phyloP scores from a whole-genome alignment of 179 eudicot species.

The Camellia oleifera region DNA sequence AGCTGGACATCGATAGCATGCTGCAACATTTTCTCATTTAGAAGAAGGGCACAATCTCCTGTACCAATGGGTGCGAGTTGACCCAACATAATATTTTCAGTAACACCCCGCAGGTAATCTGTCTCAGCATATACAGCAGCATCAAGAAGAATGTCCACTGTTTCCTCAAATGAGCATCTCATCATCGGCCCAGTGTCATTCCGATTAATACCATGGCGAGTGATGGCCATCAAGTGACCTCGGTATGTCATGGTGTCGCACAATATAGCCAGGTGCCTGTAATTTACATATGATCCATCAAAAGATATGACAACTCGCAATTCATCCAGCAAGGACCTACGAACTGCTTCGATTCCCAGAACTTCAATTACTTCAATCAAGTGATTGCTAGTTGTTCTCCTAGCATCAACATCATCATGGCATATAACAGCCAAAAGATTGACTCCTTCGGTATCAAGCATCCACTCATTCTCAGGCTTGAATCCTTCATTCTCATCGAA shows the following conservation, averaged over 20 bases:
- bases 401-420: slow-evolving; percentile 93
- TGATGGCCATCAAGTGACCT: slow-evolving; percentile 98
- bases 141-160: slow-evolving; percentile 99
- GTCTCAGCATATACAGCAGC: slow-evolving; percentile 97
- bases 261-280: slow-evolving; percentile 90
- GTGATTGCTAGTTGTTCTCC: slow-evolving; percentile 93
- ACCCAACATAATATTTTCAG: slow-evolving; percentile 97
- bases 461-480: slow-evolving; percentile 88
- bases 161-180: slow-evolving; percentile 99
- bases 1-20: slow-evolving; percentile 89
- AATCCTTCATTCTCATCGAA: slow-evolving; percentile 88
- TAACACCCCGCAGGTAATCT: slow-evolving; percentile 87
- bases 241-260: slow-evolving; percentile 99
- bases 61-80: slow-evolving; percentile 99
- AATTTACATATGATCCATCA: slow-evolving; percentile 96
- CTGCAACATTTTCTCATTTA: slow-evolving; percentile 87
- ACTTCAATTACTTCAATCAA: slow-evolving; percentile 96
- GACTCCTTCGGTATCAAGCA: slow-evolving; percentile 99
- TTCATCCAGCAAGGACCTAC: slow-evolving; percentile 90
- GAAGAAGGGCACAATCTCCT: slow-evolving; percentile 73
- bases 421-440: slow-evolving; percentile 95
- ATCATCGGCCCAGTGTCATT: slow-evolving; percentile 96
- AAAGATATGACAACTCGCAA: slow-evolving; percentile 92
- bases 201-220: slow-evolving; percentile 95
- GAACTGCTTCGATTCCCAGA: slow-evolving; percentile 96